phyloP scores from a whole-genome alignment of 2,329 filamentous ascomycete genomes.

The Delphinella strobiligena region DNA sequence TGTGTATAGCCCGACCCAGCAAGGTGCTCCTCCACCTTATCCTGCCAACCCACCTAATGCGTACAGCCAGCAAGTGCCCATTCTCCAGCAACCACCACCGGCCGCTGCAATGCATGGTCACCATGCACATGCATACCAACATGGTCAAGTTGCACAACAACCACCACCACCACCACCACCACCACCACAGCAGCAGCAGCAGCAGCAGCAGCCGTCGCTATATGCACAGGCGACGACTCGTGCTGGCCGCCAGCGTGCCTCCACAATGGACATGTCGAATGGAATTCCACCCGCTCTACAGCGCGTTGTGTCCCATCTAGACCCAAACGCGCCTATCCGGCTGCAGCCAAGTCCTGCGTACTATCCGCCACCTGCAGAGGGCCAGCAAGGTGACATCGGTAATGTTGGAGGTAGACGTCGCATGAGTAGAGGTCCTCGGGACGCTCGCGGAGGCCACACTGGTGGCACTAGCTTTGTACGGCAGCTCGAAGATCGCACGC shows the following conservation, averaged over 20 bases:
- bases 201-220: slow-evolving; percentile 55
- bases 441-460: slow-evolving; percentile 34
- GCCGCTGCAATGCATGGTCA: slow-evolving; percentile 14
- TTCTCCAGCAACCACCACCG: slow-evolving; percentile 46
- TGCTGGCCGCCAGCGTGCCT: slow-evolving; percentile 74
- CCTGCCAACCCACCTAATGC: slow-evolving; percentile 35
- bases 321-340: slow-evolving; percentile 86
- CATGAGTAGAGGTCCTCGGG: slow-evolving; percentile 33
- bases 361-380: slow-evolving; percentile 85
- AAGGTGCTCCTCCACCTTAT: slow-evolving; percentile 67
- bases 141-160: slow-evolving; percentile 13
- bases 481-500: slow-evolving; percentile 82
- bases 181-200: slow-evolving; percentile 47
- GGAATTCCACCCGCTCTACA: slow-evolving; percentile 90
- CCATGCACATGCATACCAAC: slow-evolving; percentile 18
- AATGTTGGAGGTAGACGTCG: slow-evolving; percentile 64
- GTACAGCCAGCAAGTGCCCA: slow-evolving; percentile 61
- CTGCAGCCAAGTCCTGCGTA: slow-evolving; percentile 93
- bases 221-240: slow-evolving; percentile 66
- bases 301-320: slow-evolving; percentile 87
- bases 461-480: slow-evolving; percentile 74
- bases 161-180: slow-evolving; percentile 55
- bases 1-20: slow-evolving; percentile 57
- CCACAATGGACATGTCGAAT: slow-evolving; percentile 72
- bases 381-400: slow-evolving; percentile 53